Evolutionary conservation across 208 protist genomes (phyloP).

Genomic region (Trypanosoma rangeli): DNA sequence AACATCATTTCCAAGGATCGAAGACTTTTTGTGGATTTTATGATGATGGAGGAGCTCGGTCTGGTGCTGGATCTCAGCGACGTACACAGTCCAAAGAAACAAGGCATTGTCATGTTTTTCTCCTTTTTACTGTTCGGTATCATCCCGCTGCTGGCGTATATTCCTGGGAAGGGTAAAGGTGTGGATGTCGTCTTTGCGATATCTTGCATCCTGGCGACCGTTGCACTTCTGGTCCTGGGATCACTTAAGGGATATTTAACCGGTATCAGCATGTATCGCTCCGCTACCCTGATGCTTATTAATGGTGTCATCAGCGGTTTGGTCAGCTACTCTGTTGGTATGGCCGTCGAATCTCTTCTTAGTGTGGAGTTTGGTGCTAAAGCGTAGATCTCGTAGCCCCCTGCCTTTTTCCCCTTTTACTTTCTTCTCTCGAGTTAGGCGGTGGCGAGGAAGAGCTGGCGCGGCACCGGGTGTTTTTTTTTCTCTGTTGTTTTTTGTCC

Average conservation of each 20-base stretch:
- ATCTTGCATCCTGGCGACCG: conserved; percentile 72
- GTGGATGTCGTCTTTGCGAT: conserved; percentile 77
- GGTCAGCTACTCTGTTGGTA: conserved; percentile 82
- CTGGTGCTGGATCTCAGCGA: conserved; percentile 84
- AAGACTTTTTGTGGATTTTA: conserved; percentile 95
- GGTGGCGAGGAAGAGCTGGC: too few species aligned
- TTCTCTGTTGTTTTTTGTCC: neutral
- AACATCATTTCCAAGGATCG: conserved; percentile 92
- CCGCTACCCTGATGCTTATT: conserved; percentile 79
- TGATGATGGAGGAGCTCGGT: conserved; percentile 95
- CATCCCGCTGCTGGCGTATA: conserved; percentile 88
- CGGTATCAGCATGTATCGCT: conserved; percentile 59
- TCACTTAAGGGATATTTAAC: conserved; percentile 85
- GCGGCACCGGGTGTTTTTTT: neutral
- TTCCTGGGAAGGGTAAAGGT: conserved; percentile 66
- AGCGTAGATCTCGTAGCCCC: neutral
- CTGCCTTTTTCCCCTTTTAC: neutral
- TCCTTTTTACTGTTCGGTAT: conserved; percentile 94
- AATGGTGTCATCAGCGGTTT: conserved; percentile 84
- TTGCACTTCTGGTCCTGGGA: conserved; percentile 82
- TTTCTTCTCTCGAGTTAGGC: neutral
- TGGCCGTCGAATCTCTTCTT: conserved; percentile 60
- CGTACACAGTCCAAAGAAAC: conserved; percentile 70
- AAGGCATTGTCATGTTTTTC: conserved; percentile 92
- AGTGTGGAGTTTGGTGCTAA: conserved; percentile 24